These are phyloP conservation scores for Backusella mclennaniae DNA, from an alignment of 192 early-diverging fungal species.

Conservation along the genomic window DNA sequence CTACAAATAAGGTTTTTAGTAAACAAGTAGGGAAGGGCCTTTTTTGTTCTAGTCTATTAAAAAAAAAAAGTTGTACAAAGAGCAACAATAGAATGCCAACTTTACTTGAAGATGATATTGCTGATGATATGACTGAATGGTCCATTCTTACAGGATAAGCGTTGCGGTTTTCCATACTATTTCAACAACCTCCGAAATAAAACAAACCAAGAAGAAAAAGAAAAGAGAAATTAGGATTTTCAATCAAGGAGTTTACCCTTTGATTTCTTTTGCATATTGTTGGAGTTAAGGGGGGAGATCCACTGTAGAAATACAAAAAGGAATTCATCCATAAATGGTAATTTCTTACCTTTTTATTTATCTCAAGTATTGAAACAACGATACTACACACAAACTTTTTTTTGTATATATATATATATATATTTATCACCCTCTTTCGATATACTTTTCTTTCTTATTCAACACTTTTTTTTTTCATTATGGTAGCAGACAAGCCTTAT, in stretches of 20 bases:
- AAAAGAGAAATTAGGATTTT: background rate
- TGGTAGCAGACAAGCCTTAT: constrained; percentile 24
- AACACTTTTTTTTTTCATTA: background rate
- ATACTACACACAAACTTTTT: background rate
- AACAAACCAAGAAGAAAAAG: background rate
- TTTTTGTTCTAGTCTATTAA: background rate
- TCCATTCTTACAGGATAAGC: background rate
- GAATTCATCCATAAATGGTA: background rate
- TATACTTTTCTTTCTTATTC: background rate
- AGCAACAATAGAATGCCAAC: background rate
- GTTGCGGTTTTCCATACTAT: background rate
- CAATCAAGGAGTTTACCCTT: background rate
- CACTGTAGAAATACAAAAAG: background rate
- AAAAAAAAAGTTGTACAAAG: background rate
- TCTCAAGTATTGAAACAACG: background rate
- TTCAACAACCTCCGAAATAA: background rate
- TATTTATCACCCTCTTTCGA: background rate
- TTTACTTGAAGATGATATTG: background rate
- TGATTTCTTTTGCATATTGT: background rate
- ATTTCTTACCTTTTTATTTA: background rate
- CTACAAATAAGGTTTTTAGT: background rate
- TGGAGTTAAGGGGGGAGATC: no score
- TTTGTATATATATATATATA: background rate
- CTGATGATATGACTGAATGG: background rate
- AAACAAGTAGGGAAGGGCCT: background rate